Percentiles rank a stretch among this genome's conserved stretches.
Evolutionary conservation across 805 yeast genomes (phyloP).

Genomic region (Candida schatavii): DNA sequence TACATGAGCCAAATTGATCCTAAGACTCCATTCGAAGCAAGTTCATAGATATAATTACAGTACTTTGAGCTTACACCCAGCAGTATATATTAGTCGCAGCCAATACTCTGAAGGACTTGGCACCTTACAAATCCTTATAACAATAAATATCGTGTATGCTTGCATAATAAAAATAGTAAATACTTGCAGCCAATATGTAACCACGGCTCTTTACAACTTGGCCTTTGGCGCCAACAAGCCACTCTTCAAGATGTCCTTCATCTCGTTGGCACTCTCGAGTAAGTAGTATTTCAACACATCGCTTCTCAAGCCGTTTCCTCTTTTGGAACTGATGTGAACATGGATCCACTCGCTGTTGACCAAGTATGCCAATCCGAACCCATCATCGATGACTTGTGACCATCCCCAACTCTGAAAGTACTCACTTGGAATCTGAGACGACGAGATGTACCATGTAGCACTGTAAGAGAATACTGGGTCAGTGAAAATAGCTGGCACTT

Average conservation of each 20-base stretch:
- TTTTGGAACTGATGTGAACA: constrained; percentile 77
- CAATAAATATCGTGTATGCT: too few relatives aligned
- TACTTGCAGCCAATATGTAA: too few relatives aligned
- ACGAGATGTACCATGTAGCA: constrained; percentile 79
- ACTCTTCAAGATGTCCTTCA: constrained; percentile 57
- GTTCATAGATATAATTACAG: too few relatives aligned
- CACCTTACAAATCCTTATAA: too few relatives aligned
- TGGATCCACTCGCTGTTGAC: constrained; percentile 81
- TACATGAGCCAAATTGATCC: too few relatives aligned
- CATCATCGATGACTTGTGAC: constrained; percentile 92
- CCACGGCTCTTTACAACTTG: too few relatives aligned
- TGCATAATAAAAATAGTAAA: too few relatives aligned
- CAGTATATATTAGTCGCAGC: too few relatives aligned
- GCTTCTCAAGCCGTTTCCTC: constrained; percentile 56
- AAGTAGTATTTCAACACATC: constrained; percentile 64
- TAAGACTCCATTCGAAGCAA: too few relatives aligned
- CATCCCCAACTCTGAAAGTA: constrained; percentile 91
- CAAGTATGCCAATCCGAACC: constrained; percentile 93
- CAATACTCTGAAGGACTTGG: too few relatives aligned
- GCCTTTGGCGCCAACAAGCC: constrained; percentile 36
- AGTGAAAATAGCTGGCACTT: constrained; percentile 62
- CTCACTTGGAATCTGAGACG: constrained; percentile 82
- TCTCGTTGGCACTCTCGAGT: constrained; percentile 75
- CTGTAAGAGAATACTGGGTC: constrained; percentile 80
- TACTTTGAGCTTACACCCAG: too few relatives aligned